Conservation (phyloP, 2,329 filamentous ascomycete species). For the Penicillium crustosum region DNA sequence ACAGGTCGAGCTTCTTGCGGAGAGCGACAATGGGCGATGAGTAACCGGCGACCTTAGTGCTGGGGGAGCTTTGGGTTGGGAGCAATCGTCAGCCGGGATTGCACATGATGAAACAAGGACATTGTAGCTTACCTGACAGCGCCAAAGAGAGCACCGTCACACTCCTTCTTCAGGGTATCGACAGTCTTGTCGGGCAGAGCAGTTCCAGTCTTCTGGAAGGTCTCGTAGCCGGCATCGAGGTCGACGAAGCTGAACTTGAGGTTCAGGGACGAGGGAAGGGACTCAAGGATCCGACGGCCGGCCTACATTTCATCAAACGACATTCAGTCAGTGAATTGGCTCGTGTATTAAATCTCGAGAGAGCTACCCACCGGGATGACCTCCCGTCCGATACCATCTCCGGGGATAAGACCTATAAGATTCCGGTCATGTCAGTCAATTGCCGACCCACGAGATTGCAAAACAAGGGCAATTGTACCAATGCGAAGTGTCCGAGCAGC, state of each 20-base stretch:
- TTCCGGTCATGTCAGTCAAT: conserved; percentile 18
- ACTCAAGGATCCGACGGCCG: conserved; percentile 86
- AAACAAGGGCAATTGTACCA: conserved; percentile 50
- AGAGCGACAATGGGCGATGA: conserved; percentile 95
- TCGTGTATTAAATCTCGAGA: conserved; percentile 4
- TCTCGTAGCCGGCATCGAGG: conserved; percentile 89
- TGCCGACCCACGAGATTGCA: not conserved
- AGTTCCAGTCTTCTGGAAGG: conserved; percentile 83
- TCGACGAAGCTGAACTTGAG: conserved; percentile 93
- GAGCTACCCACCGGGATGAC: conserved; percentile 72
- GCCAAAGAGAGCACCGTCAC: conserved; percentile 93
- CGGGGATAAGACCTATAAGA: conserved; percentile 80
- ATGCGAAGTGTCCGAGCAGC: conserved; percentile 67
- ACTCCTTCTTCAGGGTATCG: conserved; percentile 82
- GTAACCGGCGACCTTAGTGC: conserved; percentile 88
- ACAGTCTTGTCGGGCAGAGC: conserved; percentile 91
- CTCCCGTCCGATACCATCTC: conserved; percentile 97
- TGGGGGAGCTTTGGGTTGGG: conserved; percentile 65
- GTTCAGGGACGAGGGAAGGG: conserved; percentile 83
- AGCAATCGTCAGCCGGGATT: not conserved
- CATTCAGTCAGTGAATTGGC: conserved; percentile 15
- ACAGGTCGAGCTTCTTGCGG: conserved; percentile 90
- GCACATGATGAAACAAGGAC: not conserved
- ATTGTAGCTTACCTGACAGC: conserved; percentile 66
- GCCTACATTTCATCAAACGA: conserved; percentile 46